Percentiles rank a stretch among this genome's conserved stretches.
These are phyloP conservation scores for Saccharomycopsis selenospora DNA, from an alignment of 805 yeast genomes.

Conservation along the genomic window DNA sequence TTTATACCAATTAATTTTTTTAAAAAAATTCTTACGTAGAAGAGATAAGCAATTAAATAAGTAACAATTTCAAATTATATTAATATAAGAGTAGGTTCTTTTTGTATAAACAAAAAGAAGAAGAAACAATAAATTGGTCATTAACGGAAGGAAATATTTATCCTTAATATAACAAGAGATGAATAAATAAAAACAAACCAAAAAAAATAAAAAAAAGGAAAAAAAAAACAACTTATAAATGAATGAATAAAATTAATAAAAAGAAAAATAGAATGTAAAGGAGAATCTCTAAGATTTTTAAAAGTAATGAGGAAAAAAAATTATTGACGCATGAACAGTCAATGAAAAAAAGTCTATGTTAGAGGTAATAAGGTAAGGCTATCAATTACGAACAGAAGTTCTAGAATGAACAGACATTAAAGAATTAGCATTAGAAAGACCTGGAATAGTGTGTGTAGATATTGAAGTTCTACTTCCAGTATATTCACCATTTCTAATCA, in stretches of 20 bases:
- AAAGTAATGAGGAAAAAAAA: not conserved
- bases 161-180: too few relatives aligned
- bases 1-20: too few relatives aligned
- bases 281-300: too few relatives aligned
- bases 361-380: not conserved
- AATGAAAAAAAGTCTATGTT: not conserved
- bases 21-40: too few relatives aligned
- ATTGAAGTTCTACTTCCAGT: constrained; percentile 29
- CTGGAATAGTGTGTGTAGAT: constrained; percentile 42
- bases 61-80: too few relatives aligned
- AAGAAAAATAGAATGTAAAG: too few relatives aligned
- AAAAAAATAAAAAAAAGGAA: constrained; percentile 1
- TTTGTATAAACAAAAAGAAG: too few relatives aligned
- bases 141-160: too few relatives aligned
- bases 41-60: too few relatives aligned
- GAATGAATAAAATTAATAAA: constrained; percentile 6
- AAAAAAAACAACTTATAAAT: not conserved
- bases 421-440: constrained; percentile 43
- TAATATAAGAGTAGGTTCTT: too few relatives aligned
- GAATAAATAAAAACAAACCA: too few relatives aligned
- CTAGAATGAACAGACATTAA: constrained; percentile 26
- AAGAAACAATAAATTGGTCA: too few relatives aligned
- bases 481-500: constrained; percentile 19
- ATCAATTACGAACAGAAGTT: constrained; percentile 1
- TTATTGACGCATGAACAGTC: not conserved